Percentiles rank a stretch among this genome's conserved stretches.
These are phyloP conservation scores for Tetrapisispora iriomotensis DNA, from an alignment of 805 yeast genomes.

Conservation along the genomic window DNA sequence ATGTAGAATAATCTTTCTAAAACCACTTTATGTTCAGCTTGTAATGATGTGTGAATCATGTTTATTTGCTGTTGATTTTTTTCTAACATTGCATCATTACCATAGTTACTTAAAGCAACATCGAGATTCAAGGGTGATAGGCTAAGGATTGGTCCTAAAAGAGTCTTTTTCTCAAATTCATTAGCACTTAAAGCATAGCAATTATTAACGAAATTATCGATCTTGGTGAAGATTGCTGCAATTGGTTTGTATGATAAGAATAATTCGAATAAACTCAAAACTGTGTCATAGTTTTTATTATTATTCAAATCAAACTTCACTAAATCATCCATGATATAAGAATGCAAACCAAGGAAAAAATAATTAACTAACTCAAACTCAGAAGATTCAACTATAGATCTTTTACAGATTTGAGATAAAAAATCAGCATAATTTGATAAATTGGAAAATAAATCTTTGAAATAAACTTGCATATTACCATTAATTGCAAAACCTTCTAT, in stretches of 20 bases:
- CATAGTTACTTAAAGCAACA: conserved; percentile 41
- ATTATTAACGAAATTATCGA: conserved; percentile 44
- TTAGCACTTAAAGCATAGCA: conserved; percentile 35
- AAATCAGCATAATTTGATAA: conserved; percentile 34
- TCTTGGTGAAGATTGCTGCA: conserved; percentile 48
- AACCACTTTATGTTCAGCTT: conserved; percentile 50
- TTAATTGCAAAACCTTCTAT: conserved; percentile 41
- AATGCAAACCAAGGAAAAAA: conserved; percentile 30
- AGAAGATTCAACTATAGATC: conserved; percentile 59
- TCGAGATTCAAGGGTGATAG: conserved; percentile 60
- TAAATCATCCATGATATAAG: conserved; percentile 17
- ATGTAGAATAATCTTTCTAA: conserved; percentile 59
- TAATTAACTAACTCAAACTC: conserved; percentile 49
- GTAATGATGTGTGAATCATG: conserved; percentile 48
- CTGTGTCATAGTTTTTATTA: conserved; percentile 39
- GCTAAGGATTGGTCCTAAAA: conserved; percentile 69
- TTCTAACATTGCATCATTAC: conserved; percentile 17
- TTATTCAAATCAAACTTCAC: conserved; percentile 36
- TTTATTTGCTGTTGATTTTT: conserved; percentile 36
- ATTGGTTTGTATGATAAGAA: conserved; percentile 52
- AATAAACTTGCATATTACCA: conserved; percentile 16
- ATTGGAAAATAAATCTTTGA: conserved; percentile 23
- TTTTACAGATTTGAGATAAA: conserved; percentile 44
- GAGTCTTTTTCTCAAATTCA: conserved; percentile 48
- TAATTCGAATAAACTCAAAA: conserved; percentile 46